phyloP scores from a whole-genome alignment of 345 rosid genomes.

The Citrus australasica region DNA sequence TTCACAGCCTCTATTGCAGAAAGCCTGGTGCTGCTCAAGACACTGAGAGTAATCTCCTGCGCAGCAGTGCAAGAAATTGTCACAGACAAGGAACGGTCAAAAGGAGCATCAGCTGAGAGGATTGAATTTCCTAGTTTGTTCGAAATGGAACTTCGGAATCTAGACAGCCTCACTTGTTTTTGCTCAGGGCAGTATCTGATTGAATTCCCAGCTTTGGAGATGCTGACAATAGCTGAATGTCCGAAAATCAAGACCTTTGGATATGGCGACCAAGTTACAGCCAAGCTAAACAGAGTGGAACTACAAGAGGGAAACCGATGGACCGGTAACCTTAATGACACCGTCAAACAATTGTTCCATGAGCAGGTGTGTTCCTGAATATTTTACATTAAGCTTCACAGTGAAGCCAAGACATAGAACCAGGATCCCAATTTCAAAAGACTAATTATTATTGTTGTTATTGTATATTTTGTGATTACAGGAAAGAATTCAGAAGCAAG shows the following conservation, averaged over 20 bases:
- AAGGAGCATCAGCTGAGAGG: neutral
- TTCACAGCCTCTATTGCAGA: neutral
- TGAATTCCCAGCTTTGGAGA: constrained; percentile 1
- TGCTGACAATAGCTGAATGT: neutral
- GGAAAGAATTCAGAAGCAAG: neutral
- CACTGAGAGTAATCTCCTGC: neutral
- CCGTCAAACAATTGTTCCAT: neutral
- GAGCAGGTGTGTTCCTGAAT: neutral
- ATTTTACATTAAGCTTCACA: neutral
- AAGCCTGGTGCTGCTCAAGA: neutral
- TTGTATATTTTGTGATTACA: neutral
- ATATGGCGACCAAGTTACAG: constrained; percentile 1
- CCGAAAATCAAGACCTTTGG: constrained; percentile 1
- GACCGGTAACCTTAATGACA: neutral
- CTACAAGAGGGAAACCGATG: neutral
- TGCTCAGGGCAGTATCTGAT: neutral
- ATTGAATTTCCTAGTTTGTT: neutral
- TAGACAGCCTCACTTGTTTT: neutral
- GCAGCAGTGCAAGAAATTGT: neutral
- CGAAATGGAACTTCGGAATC: neutral
- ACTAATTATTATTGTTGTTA: neutral
- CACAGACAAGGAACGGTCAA: neutral
- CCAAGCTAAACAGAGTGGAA: neutral
- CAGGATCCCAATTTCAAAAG: neutral
- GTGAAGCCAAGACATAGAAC: too few species aligned